Percentiles rank a stretch among this genome's conserved stretches.
Evolutionary conservation across 2,329 filamentous ascomycete species (phyloP).

Genomic region (Acrodontium crateriforme): DNA sequence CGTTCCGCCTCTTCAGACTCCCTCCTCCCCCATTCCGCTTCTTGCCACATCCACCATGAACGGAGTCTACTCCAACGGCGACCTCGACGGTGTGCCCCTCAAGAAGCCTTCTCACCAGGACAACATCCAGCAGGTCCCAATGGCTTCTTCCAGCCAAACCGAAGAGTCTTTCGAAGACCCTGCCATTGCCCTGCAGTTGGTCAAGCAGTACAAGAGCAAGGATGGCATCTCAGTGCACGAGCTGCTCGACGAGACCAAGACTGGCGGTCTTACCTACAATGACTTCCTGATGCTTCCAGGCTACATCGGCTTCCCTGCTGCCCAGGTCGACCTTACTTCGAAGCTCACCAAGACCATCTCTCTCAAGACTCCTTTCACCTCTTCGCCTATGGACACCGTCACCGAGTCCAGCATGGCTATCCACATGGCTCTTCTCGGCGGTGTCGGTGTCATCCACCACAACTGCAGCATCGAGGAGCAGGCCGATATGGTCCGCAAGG

Average conservation of each 20-base stretch:
- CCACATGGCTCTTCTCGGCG: slow-evolving; percentile 81
- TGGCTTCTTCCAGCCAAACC: slow-evolving; percentile 1
- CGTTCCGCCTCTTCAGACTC: slow-evolving; percentile 1
- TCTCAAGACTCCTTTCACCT: slow-evolving; percentile 91
- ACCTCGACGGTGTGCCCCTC: slow-evolving; percentile 11
- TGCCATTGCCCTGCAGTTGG: slow-evolving; percentile 53
- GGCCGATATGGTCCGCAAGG: slow-evolving; percentile 46
- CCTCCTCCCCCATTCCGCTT: no score
- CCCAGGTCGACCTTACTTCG: slow-evolving; percentile 74
- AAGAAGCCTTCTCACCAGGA: no score
- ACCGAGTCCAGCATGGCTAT: slow-evolving; percentile 99
- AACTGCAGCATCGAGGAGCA: slow-evolving; percentile 97
- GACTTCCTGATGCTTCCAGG: slow-evolving; percentile 94
- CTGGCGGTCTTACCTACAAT: slow-evolving; percentile 94
- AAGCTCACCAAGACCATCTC: slow-evolving; percentile 90
- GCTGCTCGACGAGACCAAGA: slow-evolving; percentile 79
- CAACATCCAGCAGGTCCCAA: slow-evolving; percentile 14
- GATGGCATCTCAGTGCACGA: slow-evolving; percentile 83
- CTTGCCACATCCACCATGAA: slow-evolving; percentile 53
- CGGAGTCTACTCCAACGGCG: slow-evolving; percentile 42
- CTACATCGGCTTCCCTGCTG: slow-evolving; percentile 95
- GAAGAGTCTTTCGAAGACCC: slow-evolving; percentile 11
- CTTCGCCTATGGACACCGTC: slow-evolving; percentile 98
- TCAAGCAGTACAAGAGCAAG: slow-evolving; percentile 58
- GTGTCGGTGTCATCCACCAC: slow-evolving; percentile 93